Evolutionary conservation across 2,329 filamentous ascomycete species (phyloP).

Genomic region (Diplodia mutila): DNA sequence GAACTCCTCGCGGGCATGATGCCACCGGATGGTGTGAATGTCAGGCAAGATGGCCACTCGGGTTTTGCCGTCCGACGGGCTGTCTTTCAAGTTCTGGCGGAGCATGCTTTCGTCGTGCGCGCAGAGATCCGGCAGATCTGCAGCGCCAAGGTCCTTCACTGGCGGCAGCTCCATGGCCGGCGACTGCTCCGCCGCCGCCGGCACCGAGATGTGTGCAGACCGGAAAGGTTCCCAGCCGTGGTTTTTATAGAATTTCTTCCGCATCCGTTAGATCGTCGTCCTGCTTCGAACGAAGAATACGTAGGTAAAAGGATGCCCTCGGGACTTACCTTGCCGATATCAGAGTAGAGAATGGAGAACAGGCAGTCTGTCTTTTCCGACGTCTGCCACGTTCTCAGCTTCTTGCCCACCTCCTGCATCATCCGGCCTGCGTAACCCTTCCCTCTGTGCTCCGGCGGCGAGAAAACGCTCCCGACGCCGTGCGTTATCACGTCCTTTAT

Average conservation of each 20-base stretch:
- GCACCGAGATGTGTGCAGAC: constrained; percentile 72
- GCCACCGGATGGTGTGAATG: constrained; percentile 71
- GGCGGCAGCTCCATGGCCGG: constrained; percentile 29
- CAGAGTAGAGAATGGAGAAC: constrained; percentile 72
- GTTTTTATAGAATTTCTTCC: constrained; percentile 67
- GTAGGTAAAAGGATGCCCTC: constrained; percentile 21
- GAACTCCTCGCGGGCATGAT: constrained; percentile 80
- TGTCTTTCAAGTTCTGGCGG: constrained; percentile 53
- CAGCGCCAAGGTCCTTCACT: constrained; percentile 57
- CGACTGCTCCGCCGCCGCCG: constrained; percentile 40
- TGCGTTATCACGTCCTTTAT: constrained; percentile 71
- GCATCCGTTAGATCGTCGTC: constrained; percentile 11
- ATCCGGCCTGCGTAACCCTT: constrained; percentile 76
- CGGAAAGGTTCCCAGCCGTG: constrained; percentile 75
- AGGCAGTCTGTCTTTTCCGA: constrained; percentile 51
- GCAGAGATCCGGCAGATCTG: constrained; percentile 66
- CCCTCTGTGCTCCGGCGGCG: constrained; percentile 66
- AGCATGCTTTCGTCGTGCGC: constrained; percentile 67
- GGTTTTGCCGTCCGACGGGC: constrained; percentile 48
- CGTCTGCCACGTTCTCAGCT: constrained; percentile 57
- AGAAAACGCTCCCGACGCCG: constrained; percentile 82
- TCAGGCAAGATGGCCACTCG: constrained; percentile 70
- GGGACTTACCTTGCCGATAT: constrained; percentile 61
- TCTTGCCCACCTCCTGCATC: constrained; percentile 66
- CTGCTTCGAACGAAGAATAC: not conserved